phyloP scores from a whole-genome alignment of 2,329 filamentous ascomycete species.

The Stemphylium lycopersici region DNA sequence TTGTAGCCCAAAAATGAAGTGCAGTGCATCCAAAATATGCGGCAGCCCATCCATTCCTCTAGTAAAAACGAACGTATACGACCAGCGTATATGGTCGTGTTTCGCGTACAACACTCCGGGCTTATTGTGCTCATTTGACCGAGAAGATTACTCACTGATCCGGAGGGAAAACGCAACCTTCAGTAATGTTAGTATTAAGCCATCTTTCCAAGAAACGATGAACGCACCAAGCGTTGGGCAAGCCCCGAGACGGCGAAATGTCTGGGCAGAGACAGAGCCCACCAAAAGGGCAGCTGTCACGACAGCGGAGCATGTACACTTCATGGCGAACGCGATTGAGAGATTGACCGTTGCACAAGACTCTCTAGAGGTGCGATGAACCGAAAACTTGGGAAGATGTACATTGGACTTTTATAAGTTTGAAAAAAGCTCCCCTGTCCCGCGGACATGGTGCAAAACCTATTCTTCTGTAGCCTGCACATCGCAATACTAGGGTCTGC shows the following conservation, averaged over 20 bases:
- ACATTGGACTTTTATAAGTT: slow-evolving; percentile 39
- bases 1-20: not conserved
- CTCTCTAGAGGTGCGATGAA: slow-evolving; percentile 29
- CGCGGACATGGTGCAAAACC: slow-evolving; percentile 23
- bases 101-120: too few relatives aligned
- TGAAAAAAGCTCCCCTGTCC: slow-evolving; percentile 28
- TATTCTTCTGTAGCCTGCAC: slow-evolving; percentile 8
- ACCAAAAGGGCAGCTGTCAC: slow-evolving; percentile 38
- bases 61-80: too few relatives aligned
- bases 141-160: slow-evolving; percentile 55
- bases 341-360: slow-evolving; percentile 15
- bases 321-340: slow-evolving; percentile 37
- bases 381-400: slow-evolving; percentile 19
- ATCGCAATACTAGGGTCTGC: slow-evolving; percentile 20
- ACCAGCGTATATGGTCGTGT: too few relatives aligned
- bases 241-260: slow-evolving; percentile 61
- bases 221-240: slow-evolving; percentile 60
- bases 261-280: slow-evolving; percentile 53
- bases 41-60: too few relatives aligned
- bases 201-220: not conserved
- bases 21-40: too few relatives aligned
- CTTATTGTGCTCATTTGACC: not conserved
- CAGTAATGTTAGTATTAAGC: slow-evolving; percentile 18
- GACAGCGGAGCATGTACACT: slow-evolving; percentile 35
- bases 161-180: slow-evolving; percentile 61